Base-by-base conservation (phyloP, 805 yeast genomes). In the Cyberlindnera xishuangbannaensis region DNA sequence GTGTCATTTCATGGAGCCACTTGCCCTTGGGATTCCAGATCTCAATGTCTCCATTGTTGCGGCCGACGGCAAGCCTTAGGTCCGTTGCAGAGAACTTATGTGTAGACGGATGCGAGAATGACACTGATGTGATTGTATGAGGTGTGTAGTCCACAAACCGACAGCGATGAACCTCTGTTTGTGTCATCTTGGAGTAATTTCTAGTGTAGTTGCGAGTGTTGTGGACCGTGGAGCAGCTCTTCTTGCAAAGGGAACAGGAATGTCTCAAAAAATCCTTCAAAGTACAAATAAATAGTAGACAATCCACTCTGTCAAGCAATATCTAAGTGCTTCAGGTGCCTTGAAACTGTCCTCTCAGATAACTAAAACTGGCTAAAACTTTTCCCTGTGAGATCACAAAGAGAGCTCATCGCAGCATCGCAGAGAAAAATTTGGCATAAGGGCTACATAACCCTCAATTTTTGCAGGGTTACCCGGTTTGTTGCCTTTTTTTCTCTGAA, bases 21-120 rank as follows among this genome's bases (percentile, higher is more conserved):
- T 73, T 71, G 41, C 70, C 67, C 48, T 78, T 68, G 25, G 95
- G 95, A 56, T 85, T 85, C 96, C 97, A 90, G 21, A 92, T 77
- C 59, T 92, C 98, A 39, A 92, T 83, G 51, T 88, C 88, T 25
- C 99, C 99, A 54, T 92, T 88, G 28, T 85, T 74, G 56, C 97
- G 72, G 19, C 96, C 97, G 6, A 90, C 83, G 1, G 97, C 97
- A 24, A 92, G 61, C 39, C 96, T 68, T 35, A 86, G 63, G 39
- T 73, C 78, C 16, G 56, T 59, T 18, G 75, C 78, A 1, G 76
- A 64, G 18, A 63, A 47, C 28, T 65, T 65, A 15, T 61, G 55
- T 4, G 65, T 59, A 0, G 84, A 71, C 5, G 59, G 54, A 52
- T 76, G 83, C 21, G 90, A 82, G 55, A 87, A 90, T 3, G 84